Percentiles rank a stretch among this genome's conserved stretches.
These are phyloP conservation scores for Trametes pubescens DNA, from an alignment of 1,284 basidiomycete genomes.

Conservation along the genomic window DNA sequence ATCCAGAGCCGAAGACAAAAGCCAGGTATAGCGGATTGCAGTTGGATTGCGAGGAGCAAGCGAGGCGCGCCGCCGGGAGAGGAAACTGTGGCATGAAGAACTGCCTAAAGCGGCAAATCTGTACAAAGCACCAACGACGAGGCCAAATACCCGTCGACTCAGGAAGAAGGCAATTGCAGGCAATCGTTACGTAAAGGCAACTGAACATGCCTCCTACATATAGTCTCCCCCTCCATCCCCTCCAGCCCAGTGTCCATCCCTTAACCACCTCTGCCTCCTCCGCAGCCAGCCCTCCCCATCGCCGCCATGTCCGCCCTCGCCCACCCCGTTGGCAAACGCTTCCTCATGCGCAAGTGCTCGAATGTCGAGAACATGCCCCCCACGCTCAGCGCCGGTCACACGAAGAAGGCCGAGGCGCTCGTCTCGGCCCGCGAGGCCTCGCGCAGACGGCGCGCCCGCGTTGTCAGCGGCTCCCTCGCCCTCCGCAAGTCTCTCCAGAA, in stretches of 20 bases:
- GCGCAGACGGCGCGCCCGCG: constrained; percentile 30
- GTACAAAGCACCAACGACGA: constrained; percentile 31
- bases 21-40: constrained; percentile 25
- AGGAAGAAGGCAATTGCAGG: constrained; percentile 23
- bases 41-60: constrained; percentile 9
- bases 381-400: constrained; percentile 11
- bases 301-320: constrained; percentile 24
- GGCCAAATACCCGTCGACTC: constrained; percentile 32
- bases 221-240: constrained; percentile 7
- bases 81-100: constrained; percentile 10
- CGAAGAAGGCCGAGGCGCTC: constrained; percentile 29
- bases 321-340: constrained; percentile 30
- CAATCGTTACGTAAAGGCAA: constrained; percentile 29
- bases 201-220: constrained; percentile 16
- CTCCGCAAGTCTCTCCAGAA: constrained; percentile 30
- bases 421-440: constrained; percentile 32
- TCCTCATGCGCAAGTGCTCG: constrained; percentile 34
- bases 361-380: constrained; percentile 35
- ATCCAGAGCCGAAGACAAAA: constrained; percentile 17
- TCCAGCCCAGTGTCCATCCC: neutral
- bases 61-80: neutral
- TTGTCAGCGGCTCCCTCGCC: constrained; percentile 29
- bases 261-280: neutral
- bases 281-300: neutral
- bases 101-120: constrained; percentile 22